Base-by-base conservation (phyloP, 805 yeast species). In the Ogataea allantospora region DNA sequence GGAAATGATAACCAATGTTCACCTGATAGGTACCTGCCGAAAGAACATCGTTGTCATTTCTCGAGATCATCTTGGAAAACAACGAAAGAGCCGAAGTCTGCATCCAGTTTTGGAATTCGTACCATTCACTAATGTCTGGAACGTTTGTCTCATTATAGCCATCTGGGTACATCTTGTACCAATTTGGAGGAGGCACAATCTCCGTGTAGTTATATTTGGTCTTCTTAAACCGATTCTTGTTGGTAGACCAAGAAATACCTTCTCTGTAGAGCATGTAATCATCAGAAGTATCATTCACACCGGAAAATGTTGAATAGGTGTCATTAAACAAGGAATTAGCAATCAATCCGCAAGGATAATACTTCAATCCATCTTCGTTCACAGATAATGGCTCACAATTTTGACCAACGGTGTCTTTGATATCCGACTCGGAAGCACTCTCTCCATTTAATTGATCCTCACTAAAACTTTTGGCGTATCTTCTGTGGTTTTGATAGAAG, bases 401-500 rank as follows among this genome's bases (percentile, higher is more conserved):
- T 35, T 76, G 80, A 25, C 71, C 68, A 37, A 62, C 65, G 30
- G 77, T 74, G 48, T 73, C 78, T 18, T 69, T 70, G 24, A 93
- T 66, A 28, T 65, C 71, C 13, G 60, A 62, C 1, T 66, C 66
- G 2, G 73, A 51, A 2, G 85, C 78, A 2, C 84, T 82, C 27
- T 76, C 63, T 6, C 99, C 99, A 47, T 78, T 78, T 34, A 91
- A 56, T 63, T 91, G 99, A 39, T 73, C 74, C 52, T 83, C 78
- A 58, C 88, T 89, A 60, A 74, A 84, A 7, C 95, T 83, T 50
- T 78, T 79, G n/a, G 88, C 97, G 57, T 84, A 93, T 50, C 95
- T 83, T 46, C 99, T 78, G 66, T 91, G 99, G 63, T 93, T 91
- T 57, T 95, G 96, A 62, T 72, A 87, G 61, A 91, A 93, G 59